These are phyloP conservation scores for Geotrichum aggregatum DNA, from an alignment of 1,139 yeast species.

Conservation along the genomic window DNA sequence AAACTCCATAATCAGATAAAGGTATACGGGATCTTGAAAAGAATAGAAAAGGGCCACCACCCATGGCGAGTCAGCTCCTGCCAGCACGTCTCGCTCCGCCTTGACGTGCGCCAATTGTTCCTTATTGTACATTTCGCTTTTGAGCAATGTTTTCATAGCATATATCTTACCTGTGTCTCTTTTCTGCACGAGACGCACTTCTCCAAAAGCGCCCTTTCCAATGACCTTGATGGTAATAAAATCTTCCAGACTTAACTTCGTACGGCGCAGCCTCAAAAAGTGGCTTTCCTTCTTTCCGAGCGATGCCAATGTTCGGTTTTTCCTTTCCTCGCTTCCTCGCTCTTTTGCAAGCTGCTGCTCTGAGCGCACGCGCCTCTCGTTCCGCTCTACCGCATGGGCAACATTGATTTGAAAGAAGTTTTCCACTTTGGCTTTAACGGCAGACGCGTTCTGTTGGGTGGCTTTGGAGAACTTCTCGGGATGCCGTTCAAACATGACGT, in stretches of 20 bases:
- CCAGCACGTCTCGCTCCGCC: conserved; percentile 71
- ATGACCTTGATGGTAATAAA: conserved; percentile 67
- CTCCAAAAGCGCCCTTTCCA: conserved; percentile 78
- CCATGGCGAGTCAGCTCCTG: conserved; percentile 75
- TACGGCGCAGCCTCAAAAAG: conserved; percentile 60
- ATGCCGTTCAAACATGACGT: conserved; percentile 77
- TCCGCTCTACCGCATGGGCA: conserved; percentile 64
- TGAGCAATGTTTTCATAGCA: conserved; percentile 70
- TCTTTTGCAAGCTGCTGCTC: conserved; percentile 56
- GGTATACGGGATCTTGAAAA: conserved; percentile 64
- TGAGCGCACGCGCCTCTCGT: conserved; percentile 60
- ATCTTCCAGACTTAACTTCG: conserved; percentile 60
- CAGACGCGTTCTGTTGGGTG: conserved; percentile 60
- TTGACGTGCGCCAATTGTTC: conserved; percentile 74
- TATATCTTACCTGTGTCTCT: conserved; percentile 69
- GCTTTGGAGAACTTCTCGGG: conserved; percentile 61
- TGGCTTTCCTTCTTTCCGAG: conserved; percentile 66
- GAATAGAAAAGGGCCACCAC: conserved; percentile 69
- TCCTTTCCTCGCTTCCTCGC: conserved; percentile 62
- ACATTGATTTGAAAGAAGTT: conserved; percentile 65
- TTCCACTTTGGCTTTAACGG: conserved; percentile 59
- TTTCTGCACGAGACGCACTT: conserved; percentile 69
- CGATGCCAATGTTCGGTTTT: conserved; percentile 59
- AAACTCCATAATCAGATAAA: conserved; percentile 70
- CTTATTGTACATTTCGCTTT: conserved; percentile 67